phyloP scores from a whole-genome alignment of 1,139 yeast genomes.

The Diutina pseudorugosa region DNA sequence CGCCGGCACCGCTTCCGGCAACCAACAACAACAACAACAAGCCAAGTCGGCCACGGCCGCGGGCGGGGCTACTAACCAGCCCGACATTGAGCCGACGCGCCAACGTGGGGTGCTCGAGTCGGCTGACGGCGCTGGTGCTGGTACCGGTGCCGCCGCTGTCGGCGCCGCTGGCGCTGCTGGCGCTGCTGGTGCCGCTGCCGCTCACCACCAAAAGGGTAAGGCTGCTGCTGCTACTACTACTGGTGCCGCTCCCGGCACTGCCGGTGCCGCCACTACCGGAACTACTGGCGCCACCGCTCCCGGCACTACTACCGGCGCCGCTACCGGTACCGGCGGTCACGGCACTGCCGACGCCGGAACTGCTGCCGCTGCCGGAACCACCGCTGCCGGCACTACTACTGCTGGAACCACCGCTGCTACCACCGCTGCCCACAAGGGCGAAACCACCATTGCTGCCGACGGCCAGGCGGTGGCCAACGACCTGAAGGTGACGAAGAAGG shows the following conservation, averaged over 20 bases:
- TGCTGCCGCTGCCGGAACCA: neutral
- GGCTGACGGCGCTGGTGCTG: neutral
- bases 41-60: neutral
- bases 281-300: neutral
- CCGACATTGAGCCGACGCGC: neutral
- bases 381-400: neutral
- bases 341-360: conserved; percentile 5
- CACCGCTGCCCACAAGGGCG: neutral
- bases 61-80: neutral
- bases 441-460: neutral
- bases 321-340: neutral
- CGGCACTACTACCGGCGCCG: neutral
- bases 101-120: neutral
- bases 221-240: neutral
- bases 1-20: neutral
- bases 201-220: neutral
- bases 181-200: neutral
- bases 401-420: neutral
- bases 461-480: neutral
- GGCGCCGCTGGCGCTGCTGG: neutral
- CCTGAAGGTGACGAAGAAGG: neutral
- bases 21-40: neutral
- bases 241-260: neutral
- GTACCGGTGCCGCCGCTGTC: neutral
- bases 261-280: conserved; percentile 5